Conservation (phyloP, 495 filamentous ascomycete genomes). For the Daldinia vernicosa region DNA sequence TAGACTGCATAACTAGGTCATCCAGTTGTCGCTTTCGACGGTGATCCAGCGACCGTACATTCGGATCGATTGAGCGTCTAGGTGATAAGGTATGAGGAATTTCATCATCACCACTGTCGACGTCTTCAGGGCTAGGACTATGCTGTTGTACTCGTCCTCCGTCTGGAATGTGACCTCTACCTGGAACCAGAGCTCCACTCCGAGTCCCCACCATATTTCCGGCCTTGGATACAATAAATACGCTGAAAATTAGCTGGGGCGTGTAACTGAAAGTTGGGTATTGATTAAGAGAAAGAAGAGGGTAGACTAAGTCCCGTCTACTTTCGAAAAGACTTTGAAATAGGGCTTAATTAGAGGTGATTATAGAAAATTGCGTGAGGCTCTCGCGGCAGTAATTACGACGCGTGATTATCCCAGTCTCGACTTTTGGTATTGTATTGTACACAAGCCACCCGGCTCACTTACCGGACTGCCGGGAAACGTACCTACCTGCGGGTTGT, state of each 20-base stretch:
- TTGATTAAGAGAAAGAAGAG: neutral
- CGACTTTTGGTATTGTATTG: neutral
- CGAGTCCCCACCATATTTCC: conserved; percentile 31
- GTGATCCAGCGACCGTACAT: conserved; percentile 10
- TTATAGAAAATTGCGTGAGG: neutral
- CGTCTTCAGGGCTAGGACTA: conserved; percentile 19
- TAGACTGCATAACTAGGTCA: conserved; percentile 6
- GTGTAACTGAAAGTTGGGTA: neutral
- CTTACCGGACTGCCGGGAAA: neutral
- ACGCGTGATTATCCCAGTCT: neutral
- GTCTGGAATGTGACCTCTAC: neutral
- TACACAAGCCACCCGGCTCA: neutral
- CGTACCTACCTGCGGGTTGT: neutral
- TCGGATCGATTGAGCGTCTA: conserved; percentile 5
- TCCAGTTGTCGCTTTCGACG: conserved; percentile 12
- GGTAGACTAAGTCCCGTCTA: neutral
- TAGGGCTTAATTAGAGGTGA: neutral
- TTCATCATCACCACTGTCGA: conserved; percentile 27
- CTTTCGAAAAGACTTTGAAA: neutral
- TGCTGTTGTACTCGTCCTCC: conserved; percentile 1
- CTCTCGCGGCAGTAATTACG: neutral
- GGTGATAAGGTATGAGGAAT: conserved; percentile 12
- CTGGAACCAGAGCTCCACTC: conserved; percentile 21
- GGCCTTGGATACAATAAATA: neutral
- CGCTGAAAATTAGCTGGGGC: neutral